Conservation (phyloP, 108 stramenopile species). For the Nitzschia inconspicua region DNA sequence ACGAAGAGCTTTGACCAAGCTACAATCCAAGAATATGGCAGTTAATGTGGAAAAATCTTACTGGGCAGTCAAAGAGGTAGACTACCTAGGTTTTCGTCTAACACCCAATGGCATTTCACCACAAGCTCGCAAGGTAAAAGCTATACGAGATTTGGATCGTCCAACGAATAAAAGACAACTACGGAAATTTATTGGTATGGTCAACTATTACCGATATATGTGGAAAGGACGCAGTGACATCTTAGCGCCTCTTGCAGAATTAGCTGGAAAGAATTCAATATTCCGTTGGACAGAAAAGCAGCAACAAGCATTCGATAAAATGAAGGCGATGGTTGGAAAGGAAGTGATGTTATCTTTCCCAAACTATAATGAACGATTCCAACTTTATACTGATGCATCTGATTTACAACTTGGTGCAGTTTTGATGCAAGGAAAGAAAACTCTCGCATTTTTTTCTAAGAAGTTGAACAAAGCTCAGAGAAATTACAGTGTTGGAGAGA, state of each 20-base stretch:
- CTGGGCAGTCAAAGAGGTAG: background rate
- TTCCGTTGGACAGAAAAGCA: constrained; percentile 28
- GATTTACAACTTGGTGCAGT: constrained; percentile 25
- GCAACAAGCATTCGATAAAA: constrained; percentile 39
- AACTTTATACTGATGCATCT: constrained; percentile 29
- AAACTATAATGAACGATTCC: constrained; percentile 26
- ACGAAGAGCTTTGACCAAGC: constrained; percentile 8
- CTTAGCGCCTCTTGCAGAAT: constrained; percentile 36
- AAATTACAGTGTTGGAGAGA: no score
- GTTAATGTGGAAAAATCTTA: constrained; percentile 18
- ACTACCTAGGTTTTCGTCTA: constrained; percentile 11
- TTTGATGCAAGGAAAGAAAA: constrained; percentile 23
- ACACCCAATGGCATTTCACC: constrained; percentile 7
- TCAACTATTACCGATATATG: constrained; percentile 50
- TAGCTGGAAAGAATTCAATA: constrained; percentile 18
- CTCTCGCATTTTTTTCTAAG: constrained; percentile 21
- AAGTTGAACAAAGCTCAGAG: constrained; percentile 37
- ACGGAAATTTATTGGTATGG: constrained; percentile 28
- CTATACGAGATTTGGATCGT: background rate
- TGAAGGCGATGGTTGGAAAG: constrained; percentile 27
- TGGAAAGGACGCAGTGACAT: constrained; percentile 31
- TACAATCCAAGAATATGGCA: constrained; percentile 5
- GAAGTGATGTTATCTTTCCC: constrained; percentile 42
- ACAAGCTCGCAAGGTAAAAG: background rate
- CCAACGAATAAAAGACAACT: constrained; percentile 13